Conservation (phyloP, 495 filamentous ascomycete genomes). For the Hyphodiscus hymeniophilus region DNA sequence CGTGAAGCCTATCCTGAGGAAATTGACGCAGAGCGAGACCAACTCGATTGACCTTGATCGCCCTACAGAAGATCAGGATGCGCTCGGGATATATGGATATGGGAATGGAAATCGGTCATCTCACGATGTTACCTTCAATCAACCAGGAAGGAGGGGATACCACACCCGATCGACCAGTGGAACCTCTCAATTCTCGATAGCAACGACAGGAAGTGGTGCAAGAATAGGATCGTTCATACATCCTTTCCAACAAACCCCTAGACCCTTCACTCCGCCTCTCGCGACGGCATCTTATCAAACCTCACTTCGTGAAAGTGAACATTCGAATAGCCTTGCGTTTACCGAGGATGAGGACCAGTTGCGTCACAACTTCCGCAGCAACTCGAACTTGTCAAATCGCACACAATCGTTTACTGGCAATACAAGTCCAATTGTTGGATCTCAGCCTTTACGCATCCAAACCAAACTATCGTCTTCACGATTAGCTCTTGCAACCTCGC, state of each 20-base stretch:
- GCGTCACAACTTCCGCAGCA: conserved; percentile 13
- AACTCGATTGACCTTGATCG: conserved; percentile 46
- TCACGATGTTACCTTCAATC: conserved; percentile 18
- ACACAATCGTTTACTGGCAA: conserved; percentile 34
- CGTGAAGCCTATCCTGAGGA: conserved; percentile 48
- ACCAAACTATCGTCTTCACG: conserved; percentile 27
- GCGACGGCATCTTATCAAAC: conserved; percentile 37
- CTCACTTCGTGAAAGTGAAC: conserved; percentile 36
- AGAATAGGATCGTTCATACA: conserved; percentile 40
- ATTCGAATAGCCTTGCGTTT: conserved; percentile 28
- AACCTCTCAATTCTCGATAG: conserved; percentile 35
- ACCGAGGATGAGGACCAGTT: conserved; percentile 40
- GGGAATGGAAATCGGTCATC: conserved; percentile 19
- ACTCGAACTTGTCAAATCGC: conserved; percentile 28
- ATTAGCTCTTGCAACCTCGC: conserved; percentile 28
- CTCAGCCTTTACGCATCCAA: conserved; percentile 33
- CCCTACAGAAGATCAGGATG: conserved; percentile 39
- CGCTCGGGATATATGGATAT: conserved; percentile 21
- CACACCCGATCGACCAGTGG: conserved; percentile 45
- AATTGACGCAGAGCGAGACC: conserved; percentile 41
- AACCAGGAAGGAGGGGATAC: conserved; percentile 23
- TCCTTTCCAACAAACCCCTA: conserved; percentile 48
- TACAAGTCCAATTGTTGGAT: conserved; percentile 19
- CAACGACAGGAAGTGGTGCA: conserved; percentile 32
- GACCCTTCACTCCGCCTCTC: conserved; percentile 46